These are phyloP conservation scores for Colletotrichum sp. DNA, from an alignment of 2,329 filamentous ascomycete genomes.

Conservation along the genomic window DNA sequence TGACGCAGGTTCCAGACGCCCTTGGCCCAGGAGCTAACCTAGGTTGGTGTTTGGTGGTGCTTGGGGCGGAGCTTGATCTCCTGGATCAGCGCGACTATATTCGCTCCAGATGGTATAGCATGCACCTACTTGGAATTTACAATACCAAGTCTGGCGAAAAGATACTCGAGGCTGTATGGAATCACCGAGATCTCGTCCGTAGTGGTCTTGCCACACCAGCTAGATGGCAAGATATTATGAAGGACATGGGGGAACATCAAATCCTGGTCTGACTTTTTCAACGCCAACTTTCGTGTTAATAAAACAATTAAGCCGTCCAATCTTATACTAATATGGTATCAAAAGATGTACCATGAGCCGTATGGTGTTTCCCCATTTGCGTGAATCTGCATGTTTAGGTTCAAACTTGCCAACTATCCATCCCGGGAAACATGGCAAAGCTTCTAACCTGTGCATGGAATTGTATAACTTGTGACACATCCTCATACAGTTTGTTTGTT, in stretches of 20 bases:
- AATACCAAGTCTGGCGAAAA: slow-evolving; percentile 1
- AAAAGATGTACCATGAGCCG: background rate
- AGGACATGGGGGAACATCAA: background rate
- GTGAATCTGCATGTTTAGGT: background rate
- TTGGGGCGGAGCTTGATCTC: slow-evolving; percentile 1
- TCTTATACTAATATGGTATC: background rate
- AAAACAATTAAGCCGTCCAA: background rate
- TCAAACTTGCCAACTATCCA: background rate
- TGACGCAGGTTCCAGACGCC: slow-evolving; percentile 4
- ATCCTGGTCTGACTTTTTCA: background rate
- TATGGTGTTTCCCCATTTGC: background rate
- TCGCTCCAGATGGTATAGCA: background rate
- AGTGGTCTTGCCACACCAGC: background rate
- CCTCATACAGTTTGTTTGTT: background rate
- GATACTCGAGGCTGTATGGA: slow-evolving; percentile 2
- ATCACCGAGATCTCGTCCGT: background rate
- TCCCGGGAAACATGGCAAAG: background rate
- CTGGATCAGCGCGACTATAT: background rate
- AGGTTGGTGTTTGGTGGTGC: slow-evolving; percentile 8
- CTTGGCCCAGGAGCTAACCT: slow-evolving; percentile 6
- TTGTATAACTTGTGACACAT: background rate
- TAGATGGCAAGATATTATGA: slow-evolving; percentile 9
- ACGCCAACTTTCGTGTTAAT: background rate
- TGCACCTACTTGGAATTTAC: slow-evolving; percentile 1
- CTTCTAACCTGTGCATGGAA: background rate